phyloP scores from a whole-genome alignment of 371 early-diverging fungal species.

The Coemansia sp. region DNA sequence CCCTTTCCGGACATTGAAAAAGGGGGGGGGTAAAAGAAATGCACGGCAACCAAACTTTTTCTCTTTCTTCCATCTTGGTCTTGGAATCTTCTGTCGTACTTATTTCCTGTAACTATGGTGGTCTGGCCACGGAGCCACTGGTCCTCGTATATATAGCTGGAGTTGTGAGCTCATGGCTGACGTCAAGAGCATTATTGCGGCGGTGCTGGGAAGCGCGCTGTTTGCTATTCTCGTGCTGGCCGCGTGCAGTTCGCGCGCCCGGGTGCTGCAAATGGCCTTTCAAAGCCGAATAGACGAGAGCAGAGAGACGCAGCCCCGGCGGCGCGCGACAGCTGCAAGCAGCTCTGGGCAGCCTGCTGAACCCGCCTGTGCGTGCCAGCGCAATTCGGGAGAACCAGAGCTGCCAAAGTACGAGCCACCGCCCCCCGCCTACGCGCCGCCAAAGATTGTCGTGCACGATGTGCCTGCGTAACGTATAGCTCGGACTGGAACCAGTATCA shows the following conservation, averaged over 20 bases:
- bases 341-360: not conserved
- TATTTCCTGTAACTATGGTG: not conserved
- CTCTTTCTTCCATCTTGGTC: no score
- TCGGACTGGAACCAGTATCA: no score
- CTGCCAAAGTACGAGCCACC: conserved; percentile 35
- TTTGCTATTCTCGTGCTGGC: not conserved
- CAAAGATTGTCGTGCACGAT: conserved; percentile 6
- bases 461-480: not conserved
- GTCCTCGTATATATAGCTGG: not conserved
- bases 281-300: not conserved
- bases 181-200: conserved; percentile 8
- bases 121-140: not conserved
- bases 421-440: conserved; percentile 32
- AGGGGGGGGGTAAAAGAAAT: no score
- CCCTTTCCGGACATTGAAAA: not conserved
- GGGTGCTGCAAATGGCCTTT: conserved; percentile 1
- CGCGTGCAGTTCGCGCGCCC: conserved; percentile 6
- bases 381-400: not conserved
- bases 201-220: not conserved
- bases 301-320: no score
- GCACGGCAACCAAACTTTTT: no score
- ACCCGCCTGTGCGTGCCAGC: not conserved
- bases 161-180: conserved; percentile 7
- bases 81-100: no score
- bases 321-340: not conserved